Conservation (phyloP, 2,329 filamentous ascomycete species). For the Cladorrhinum sp. region DNA sequence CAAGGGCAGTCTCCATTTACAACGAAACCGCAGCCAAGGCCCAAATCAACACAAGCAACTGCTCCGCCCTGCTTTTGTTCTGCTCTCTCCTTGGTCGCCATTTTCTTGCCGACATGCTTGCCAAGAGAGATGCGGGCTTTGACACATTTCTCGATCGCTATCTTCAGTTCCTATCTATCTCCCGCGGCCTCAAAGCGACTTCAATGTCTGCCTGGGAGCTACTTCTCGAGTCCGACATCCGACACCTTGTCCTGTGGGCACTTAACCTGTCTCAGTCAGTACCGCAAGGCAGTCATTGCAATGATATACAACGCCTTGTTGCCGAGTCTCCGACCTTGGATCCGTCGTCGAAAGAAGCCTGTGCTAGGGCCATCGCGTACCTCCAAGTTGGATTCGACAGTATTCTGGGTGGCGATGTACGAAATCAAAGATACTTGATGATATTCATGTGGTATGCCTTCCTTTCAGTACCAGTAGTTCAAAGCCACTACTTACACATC, state of each 20-base stretch:
- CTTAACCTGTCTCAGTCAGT: conserved; percentile 15
- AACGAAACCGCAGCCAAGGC: conserved; percentile 28
- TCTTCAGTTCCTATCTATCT: conserved; percentile 40
- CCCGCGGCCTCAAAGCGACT: conserved; percentile 24
- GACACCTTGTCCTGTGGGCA: conserved; percentile 22
- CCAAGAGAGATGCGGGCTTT: conserved; percentile 39
- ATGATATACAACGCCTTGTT: conserved; percentile 17
- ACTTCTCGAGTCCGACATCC: conserved; percentile 25
- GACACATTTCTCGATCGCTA: conserved; percentile 42
- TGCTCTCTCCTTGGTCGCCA: conserved; percentile 45
- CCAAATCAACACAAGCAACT: conserved; percentile 32
- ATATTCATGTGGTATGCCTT: conserved; percentile 29
- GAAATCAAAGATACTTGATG: conserved; percentile 23
- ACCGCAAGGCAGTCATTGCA: conserved; percentile 20
- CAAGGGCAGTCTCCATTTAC: conserved; percentile 40
- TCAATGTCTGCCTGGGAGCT: conserved; percentile 24
- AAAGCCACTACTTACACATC: not conserved
- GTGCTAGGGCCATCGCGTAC: conserved; percentile 17
- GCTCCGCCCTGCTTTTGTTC: conserved; percentile 43
- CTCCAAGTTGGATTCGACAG: conserved; percentile 27
- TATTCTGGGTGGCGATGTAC: conserved; percentile 12
- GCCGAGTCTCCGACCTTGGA: conserved; percentile 14
- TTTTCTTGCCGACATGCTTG: conserved; percentile 46
- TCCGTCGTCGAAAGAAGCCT: conserved; percentile 15
- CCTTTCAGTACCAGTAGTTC: not conserved